Evolutionary conservation across 257 asterid genomes (phyloP), one percentile per base, ranked within the genome.

Genomic region (Knoxia roxburghii): DNA sequence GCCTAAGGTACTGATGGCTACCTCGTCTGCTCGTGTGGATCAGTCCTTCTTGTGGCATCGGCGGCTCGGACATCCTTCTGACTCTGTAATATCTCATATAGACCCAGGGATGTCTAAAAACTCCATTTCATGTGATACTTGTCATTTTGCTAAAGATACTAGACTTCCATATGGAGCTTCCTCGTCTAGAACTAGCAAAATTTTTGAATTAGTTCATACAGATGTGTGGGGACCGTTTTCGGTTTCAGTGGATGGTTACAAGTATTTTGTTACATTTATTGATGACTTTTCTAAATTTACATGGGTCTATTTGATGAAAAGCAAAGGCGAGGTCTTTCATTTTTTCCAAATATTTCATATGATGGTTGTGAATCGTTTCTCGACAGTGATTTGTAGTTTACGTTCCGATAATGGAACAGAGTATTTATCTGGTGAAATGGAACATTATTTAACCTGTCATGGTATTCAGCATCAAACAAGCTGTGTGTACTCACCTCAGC

Each of bases 211-310:
- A 8, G 60, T 54, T 8, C 60, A 54, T 29, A 23, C 35, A 24
- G 35, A 54, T 54, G 60, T 54, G 9, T 54, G 60, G 60, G 35
- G 35, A 9, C 35, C 35, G 8, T 54, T 54, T 24, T 24, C 60
- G 15, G 26, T 9, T 54, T 54, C 60, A 4, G 5, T 54, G 8
- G 35, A 54, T 54, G 60, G 60, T 24, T 54, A 23, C 5, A 54
- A 14, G 26, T 54, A 54, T 54, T 54, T 54, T 54, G 60, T 54
- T 23, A 54, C 60, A 5, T 54, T 54, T 26, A 54, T 54, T 24
- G 35, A 54, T 54, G 35, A 54, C 12, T 26, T 23, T 24, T 54
- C 60, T 2, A 54, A 26, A 13, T 33, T 54, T 54, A 54, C 60
- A 23, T 54, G 35, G 60, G 35, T 54, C 2, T 54, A 24, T 54